Conservation (phyloP, 139 green algal genomes). For the Asterochloris sp. region DNA sequence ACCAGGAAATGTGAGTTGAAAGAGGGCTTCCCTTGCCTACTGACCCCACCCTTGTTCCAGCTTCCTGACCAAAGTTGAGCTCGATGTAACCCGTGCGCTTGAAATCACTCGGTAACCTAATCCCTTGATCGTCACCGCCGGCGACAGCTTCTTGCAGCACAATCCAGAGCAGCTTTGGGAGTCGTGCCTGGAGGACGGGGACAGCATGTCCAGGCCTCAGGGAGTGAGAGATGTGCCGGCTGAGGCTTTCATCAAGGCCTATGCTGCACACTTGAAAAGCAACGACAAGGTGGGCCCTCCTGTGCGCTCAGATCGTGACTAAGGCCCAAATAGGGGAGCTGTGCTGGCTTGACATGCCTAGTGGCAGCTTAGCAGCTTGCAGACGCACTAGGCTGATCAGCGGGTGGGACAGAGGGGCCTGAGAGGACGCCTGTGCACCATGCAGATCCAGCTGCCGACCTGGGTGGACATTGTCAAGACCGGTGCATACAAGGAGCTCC, state of each 20-base stretch:
- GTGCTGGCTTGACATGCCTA: background rate
- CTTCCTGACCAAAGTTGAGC: too few species aligned
- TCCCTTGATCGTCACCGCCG: too few species aligned
- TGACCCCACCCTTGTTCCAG: too few species aligned
- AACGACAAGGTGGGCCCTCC: slow-evolving; percentile 86
- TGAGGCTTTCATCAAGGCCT: slow-evolving; percentile 89
- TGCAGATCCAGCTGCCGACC: slow-evolving; percentile 88
- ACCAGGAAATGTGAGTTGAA: too few species aligned
- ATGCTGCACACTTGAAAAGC: slow-evolving; percentile 93
- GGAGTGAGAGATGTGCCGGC: slow-evolving; percentile 82
- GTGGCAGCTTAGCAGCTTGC: background rate
- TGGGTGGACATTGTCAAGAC: slow-evolving; percentile 99
- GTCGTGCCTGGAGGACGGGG: background rate
- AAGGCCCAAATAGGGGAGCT: background rate
- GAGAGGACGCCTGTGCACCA: background rate
- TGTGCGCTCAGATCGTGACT: background rate
- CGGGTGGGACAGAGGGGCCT: too few species aligned
- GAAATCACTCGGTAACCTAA: too few species aligned
- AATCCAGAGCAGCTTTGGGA: background rate
- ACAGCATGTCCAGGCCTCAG: slow-evolving; percentile 26
- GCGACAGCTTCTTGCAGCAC: too few species aligned
- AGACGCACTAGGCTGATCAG: background rate
- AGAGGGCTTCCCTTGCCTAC: too few species aligned
- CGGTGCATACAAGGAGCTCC: slow-evolving; percentile 91
- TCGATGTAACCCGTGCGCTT: too few species aligned